Base-by-base conservation (phyloP, 192 early-diverging fungal genomes). In the Backusella parvicylindrica region DNA sequence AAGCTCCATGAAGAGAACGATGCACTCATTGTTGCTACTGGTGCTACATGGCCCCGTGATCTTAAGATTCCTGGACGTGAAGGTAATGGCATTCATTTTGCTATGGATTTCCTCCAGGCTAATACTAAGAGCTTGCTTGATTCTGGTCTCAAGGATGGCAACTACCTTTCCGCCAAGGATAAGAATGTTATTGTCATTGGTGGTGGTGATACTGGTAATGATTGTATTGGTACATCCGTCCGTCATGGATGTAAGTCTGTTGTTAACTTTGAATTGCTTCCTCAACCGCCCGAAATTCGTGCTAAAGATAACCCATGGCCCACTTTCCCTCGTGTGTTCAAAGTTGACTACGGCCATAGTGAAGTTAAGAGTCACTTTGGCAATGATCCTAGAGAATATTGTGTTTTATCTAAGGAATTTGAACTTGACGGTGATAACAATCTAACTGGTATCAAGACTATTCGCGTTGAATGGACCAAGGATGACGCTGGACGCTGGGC, bases 31-130 rank as follows among this genome's bases (percentile, higher is more conserved):
- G 73, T 99, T 23, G 95, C 95, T 32, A 96, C 93, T 47, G 98
- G 98, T 37, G 96, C 98, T 15, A 99, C 98, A 8, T 97, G 96
- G 95, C 98, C 98, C 31, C 91, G 98, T 66, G 98, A 99, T 78
- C 85, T 99, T 77, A 85, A 89, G 49, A 96, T 99, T 64, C 93
- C 94, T n/a, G 92, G 92, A 81, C 88, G 98, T 49, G 85, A 94
- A 72, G 81, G 94, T 68, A 89, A 95, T 72, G 96, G 96, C 70
- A 92, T 98, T 74, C 94, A 98, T 86, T 99, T 98, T 86, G 98
- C 98, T 65, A 98, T 99, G 97, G 98, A 99, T 77, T 99, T 90
- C 85, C 85, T 99, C 79, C 93, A 96, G 69, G 86, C 87, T 53
- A 97, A 93, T 82, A 98, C 96, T 15, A 93, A 96, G 84, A 86